Percentiles rank a stretch among this genome's conserved stretches.
These are phyloP conservation scores for Naganishia sp. DNA, from an alignment of 1,284 basidiomycete species.

Conservation along the genomic window DNA sequence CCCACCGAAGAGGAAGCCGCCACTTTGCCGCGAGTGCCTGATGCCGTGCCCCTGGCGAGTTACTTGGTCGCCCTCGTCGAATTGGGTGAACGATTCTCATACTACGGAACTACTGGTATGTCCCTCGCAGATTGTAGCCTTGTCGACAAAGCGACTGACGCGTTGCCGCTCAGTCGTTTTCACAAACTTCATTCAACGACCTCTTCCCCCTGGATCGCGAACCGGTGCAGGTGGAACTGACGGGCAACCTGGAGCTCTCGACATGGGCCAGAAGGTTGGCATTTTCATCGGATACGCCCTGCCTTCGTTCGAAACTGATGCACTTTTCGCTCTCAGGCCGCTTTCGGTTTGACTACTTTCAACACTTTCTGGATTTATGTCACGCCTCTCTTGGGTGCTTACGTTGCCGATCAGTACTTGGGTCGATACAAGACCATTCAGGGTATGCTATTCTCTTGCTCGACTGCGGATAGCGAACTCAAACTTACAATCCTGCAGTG, in stretches of 20 bases:
- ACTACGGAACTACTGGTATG: conserved; percentile 58
- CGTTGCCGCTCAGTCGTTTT: conserved; percentile 21
- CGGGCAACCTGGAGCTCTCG: conserved; percentile 43
- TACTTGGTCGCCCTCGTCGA: conserved; percentile 71
- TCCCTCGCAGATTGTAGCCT: conserved; percentile 16
- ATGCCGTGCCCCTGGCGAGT: conserved; percentile 39
- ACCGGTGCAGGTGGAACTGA: conserved; percentile 36
- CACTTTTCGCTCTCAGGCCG: background rate
- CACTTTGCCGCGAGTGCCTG: conserved; percentile 25
- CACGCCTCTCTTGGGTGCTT: conserved; percentile 42
- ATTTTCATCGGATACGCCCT: background rate
- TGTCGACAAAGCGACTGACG: background rate
- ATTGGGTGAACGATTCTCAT: conserved; percentile 73
- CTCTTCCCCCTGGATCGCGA: conserved; percentile 39
- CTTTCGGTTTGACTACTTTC: conserved; percentile 35
- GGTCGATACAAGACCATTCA: conserved; percentile 58
- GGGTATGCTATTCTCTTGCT: conserved; percentile 51
- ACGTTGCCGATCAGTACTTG: conserved; percentile 33
- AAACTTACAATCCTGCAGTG: conserved; percentile 34
- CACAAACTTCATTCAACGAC: conserved; percentile 49
- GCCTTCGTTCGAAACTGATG: too few relatives aligned
- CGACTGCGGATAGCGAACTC: conserved; percentile 41
- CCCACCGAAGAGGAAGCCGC: conserved; percentile 27
- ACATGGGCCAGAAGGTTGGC: conserved; percentile 59
- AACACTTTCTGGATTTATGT: conserved; percentile 43